Percentiles rank a stretch among this genome's conserved stretches.
Evolutionary conservation across 495 filamentous ascomycete genomes (phyloP).

Genomic region (Apiosordaria backusii): DNA sequence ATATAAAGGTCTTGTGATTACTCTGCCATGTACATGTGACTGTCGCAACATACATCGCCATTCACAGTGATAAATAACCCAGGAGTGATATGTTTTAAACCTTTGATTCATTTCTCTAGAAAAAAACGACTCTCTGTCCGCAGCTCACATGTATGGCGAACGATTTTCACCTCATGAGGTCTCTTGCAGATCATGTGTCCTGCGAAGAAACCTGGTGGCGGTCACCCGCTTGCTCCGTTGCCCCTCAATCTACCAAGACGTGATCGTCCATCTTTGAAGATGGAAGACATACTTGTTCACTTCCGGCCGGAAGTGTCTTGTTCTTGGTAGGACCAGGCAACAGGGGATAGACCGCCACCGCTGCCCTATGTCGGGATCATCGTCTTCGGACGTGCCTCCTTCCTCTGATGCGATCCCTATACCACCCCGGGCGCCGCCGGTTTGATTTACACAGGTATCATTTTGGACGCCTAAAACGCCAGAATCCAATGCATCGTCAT

Average conservation of each 20-base stretch:
- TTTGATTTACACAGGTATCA: constrained; percentile 21
- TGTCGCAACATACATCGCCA: not conserved
- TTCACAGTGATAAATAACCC: not conserved
- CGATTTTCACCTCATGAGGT: not conserved
- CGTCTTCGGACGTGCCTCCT: constrained; percentile 38
- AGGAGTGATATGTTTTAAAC: not conserved
- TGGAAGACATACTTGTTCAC: not conserved
- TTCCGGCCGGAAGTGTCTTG: constrained; percentile 1
- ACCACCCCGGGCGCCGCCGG: constrained; percentile 32
- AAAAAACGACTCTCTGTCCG: not conserved
- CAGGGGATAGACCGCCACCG: constrained; percentile 51
- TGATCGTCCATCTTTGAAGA: not conserved
- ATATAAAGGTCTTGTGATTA: not conserved
- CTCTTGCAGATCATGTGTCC: not conserved
- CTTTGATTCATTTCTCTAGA: not conserved
- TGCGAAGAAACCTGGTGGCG: constrained; percentile 27
- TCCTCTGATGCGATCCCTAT: constrained; percentile 33
- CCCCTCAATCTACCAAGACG: constrained; percentile 44
- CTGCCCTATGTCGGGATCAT: constrained; percentile 43
- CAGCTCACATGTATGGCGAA: not conserved
- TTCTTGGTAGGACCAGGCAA: constrained; percentile 51
- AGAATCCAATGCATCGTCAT: constrained; percentile 38
- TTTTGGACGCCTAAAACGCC: constrained; percentile 47
- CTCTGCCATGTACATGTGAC: not conserved
- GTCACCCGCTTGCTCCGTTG: constrained; percentile 44